A percentile compares a stretch with the other conserved stretches of the same genome.
Conservation (phyloP, 2,329 filamentous ascomycete genomes). For the Rhynchosporium graminicola region DNA sequence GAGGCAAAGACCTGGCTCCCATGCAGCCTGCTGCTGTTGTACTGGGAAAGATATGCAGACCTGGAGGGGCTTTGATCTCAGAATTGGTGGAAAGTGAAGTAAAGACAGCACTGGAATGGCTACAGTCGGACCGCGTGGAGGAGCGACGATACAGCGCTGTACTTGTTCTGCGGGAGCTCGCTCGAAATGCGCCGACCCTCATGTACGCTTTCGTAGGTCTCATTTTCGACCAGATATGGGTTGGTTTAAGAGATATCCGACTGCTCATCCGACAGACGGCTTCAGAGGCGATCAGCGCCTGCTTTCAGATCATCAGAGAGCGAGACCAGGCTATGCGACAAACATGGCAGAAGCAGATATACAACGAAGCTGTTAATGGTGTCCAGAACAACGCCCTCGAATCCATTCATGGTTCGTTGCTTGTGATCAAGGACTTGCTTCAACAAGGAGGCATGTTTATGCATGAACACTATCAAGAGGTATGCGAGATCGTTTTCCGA, state of each 20-base stretch:
- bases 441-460: conserved; percentile 98
- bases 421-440: conserved; percentile 89
- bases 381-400: conserved; percentile 82
- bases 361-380: conserved; percentile 78
- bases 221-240: conserved; percentile 95
- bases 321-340: conserved; percentile 86
- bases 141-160: conserved; percentile 92
- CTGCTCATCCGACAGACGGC: conserved; percentile 90
- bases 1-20: conserved; percentile 86
- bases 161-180: conserved; percentile 85
- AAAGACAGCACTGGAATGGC: conserved; percentile 93
- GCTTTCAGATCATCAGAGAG: conserved; percentile 93
- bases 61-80: conserved; percentile 89
- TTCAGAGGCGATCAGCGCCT: conserved; percentile 89
- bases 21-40: conserved; percentile 90
- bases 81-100: conserved; percentile 97
- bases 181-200: conserved; percentile 88
- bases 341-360: conserved; percentile 88
- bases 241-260: conserved; percentile 84
- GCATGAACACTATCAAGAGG: conserved; percentile 89
- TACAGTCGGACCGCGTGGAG: conserved; percentile 92
- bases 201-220: conserved; percentile 96
- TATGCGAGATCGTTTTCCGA: conserved; percentile 88
- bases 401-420: conserved; percentile 87
- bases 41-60: conserved; percentile 85